Conservation (phyloP, 306 rosid genomes). For the Lagenaria siceraria region DNA sequence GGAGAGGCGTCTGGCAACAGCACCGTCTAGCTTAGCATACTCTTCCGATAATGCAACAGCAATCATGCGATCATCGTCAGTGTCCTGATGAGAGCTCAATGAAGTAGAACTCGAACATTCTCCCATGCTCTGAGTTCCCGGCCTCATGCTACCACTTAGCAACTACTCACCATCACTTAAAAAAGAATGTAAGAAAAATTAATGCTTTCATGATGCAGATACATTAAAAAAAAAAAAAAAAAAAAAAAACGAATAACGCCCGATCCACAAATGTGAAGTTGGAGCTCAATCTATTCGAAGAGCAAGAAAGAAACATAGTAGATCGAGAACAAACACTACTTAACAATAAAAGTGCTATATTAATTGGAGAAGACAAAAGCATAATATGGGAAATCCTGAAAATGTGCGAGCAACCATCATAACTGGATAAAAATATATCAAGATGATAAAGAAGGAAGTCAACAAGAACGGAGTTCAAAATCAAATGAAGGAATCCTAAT, state of each 20-base stretch:
- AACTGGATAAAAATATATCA: too few relatives aligned
- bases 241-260: not conserved
- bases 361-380: not conserved
- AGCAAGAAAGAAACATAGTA: not conserved
- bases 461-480: not conserved
- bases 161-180: not conserved
- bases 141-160: conserved; percentile 22
- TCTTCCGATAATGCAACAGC: conserved; percentile 65
- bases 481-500: not conserved
- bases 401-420: too few relatives aligned
- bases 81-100: conserved; percentile 37
- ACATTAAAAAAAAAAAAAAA: too few relatives aligned
- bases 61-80: conserved; percentile 72
- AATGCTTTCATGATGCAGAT: not conserved
- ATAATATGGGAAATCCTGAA: not conserved
- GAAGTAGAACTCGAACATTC: conserved; percentile 60
- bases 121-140: conserved; percentile 26
- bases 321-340: not conserved
- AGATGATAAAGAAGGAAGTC: too few relatives aligned
- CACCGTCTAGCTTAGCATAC: conserved; percentile 65
- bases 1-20: conserved; percentile 48
- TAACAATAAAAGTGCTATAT: not conserved
- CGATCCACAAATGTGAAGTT: not conserved
- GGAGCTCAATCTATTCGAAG: not conserved
- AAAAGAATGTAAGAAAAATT: not conserved